Base-by-base conservation (phyloP, 495 filamentous ascomycete species). In the Podospora sp. region DNA sequence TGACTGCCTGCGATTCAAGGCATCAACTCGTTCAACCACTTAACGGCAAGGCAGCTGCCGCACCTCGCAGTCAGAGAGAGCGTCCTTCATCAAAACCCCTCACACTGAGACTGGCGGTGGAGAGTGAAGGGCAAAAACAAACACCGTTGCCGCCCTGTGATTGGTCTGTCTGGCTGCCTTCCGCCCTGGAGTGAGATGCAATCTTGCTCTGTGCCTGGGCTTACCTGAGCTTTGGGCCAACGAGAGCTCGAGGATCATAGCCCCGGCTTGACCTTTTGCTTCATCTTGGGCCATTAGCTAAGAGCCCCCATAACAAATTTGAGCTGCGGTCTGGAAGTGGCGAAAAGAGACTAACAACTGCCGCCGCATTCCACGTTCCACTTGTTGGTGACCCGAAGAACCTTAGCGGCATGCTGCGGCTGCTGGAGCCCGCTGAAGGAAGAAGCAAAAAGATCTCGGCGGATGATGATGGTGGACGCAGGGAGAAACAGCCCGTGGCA, bases 61-160 rank as follows among this genome's bases (percentile, higher is more conserved):
- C 53, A 57, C 53, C 53, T 46, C 40, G 9, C 40, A 46, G 16
- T 11, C 40, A 46, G 40, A 46, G 5, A 46, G 40, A 11, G 7
- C 7, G 25, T 21, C 40, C 9, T 29, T 60, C 57, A 60, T 60
- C 52, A 60, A 60, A 60, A 60, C 57, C 29, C 57, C 57, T 29
- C 57, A 35, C 57, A 60, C 57, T 60, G 57, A 55, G 52, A 55
- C 52, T 55, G 52, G 57, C 57, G 25, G 57, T 60, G 14, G 26
- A 21, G 25, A 36, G 16, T 20, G 9, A 4, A 60, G 3, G n/a
- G 14, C 25, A 33, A 21, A 14, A 25, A 36, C 4, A 24, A 24
- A 6, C 52, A 11, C 60, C 36, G 14, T 46, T 16, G 21, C 21
- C 27, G 33, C 1, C 35, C 60, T 62, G n/a, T 21, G 9, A 35